These are phyloP conservation scores for Quercus cerris DNA, from an alignment of 306 rosid species.

Conservation along the genomic window DNA sequence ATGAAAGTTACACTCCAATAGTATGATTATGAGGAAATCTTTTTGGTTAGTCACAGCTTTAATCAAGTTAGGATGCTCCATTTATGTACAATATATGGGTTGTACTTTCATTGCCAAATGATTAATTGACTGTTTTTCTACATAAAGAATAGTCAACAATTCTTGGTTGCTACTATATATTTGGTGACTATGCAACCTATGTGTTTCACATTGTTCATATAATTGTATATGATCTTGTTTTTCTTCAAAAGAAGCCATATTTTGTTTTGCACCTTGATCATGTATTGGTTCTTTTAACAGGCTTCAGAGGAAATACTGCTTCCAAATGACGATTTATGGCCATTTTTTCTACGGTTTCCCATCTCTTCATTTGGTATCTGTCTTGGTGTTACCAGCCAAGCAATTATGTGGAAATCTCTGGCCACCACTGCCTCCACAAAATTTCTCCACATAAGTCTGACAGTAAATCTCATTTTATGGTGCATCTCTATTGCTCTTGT, in stretches of 20 bases:
- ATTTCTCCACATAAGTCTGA: constrained; percentile 64
- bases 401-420: constrained; percentile 79
- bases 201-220: not conserved
- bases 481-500: constrained; percentile 50
- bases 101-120: not conserved
- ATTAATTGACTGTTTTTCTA: not conserved
- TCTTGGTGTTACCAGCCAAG: constrained; percentile 91
- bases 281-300: constrained; percentile 33
- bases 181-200: not conserved
- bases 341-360: constrained; percentile 79
- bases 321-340: constrained; percentile 74
- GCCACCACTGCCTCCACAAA: constrained; percentile 59
- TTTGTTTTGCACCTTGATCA: not conserved
- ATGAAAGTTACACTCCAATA: not conserved
- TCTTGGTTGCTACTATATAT: not conserved
- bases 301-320: constrained; percentile 80
- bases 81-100: not conserved
- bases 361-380: constrained; percentile 78
- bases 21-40: not conserved
- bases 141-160: not conserved
- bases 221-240: not conserved
- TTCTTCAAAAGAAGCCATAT: not conserved
- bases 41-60: not conserved
- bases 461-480: constrained; percentile 61
- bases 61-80: not conserved